phyloP scores from a whole-genome alignment of 371 early-diverging fungal genomes.

The Mortierella sp. region DNA sequence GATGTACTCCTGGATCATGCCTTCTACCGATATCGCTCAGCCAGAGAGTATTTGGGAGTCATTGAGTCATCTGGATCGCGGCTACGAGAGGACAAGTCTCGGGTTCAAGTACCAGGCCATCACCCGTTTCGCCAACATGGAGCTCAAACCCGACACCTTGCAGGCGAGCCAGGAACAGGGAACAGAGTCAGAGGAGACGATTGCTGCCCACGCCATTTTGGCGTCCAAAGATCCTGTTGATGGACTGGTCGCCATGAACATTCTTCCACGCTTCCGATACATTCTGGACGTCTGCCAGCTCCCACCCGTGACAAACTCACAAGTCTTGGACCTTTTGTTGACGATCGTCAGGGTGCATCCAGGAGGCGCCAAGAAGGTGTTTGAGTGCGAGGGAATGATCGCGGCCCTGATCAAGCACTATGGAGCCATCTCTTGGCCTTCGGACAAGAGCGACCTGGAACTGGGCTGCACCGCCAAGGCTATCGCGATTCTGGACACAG shows the following conservation, averaged over 20 bases:
- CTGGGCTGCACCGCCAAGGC: conserved; percentile 60
- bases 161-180: conserved; percentile 54
- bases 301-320: conserved; percentile 60
- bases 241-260: conserved; percentile 69
- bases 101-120: conserved; percentile 43
- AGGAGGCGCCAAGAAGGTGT: conserved; percentile 62
- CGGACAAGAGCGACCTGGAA: conserved; percentile 44
- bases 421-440: conserved; percentile 64
- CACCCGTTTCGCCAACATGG: conserved; percentile 52
- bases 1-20: conserved; percentile 58
- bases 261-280: conserved; percentile 70
- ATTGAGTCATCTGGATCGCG: conserved; percentile 37
- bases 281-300: conserved; percentile 61
- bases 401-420: conserved; percentile 62
- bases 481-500: conserved; percentile 59
- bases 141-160: conserved; percentile 49
- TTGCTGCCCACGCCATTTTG: conserved; percentile 63
- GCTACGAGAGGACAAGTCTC: conserved; percentile 42
- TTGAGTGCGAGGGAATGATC: conserved; percentile 65
- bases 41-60: conserved; percentile 46
- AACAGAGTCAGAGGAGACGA: conserved; percentile 48
- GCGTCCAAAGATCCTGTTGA: conserved; percentile 66
- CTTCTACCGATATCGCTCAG: conserved; percentile 11
- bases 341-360: conserved; percentile 63
- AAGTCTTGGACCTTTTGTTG: conserved; percentile 62